A percentile compares a stretch with the other conserved stretches of the same genome.
Conservation (phyloP, 176 grass and related monocot genomes). For the Thinopyrum elongatum region DNA sequence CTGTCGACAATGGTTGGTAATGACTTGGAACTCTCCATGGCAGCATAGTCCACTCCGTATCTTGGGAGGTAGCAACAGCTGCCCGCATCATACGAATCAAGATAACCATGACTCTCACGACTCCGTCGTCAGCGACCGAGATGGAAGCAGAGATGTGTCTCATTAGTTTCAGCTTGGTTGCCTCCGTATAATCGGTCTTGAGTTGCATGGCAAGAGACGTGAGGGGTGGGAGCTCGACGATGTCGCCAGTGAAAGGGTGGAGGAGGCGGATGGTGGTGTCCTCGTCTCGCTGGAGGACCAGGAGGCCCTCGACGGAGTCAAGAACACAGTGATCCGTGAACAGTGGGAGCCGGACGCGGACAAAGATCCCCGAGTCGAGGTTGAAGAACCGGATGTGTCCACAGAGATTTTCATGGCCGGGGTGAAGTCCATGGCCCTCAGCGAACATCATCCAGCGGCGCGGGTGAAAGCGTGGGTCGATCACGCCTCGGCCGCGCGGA, state of each 20-base stretch:
- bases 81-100: background rate
- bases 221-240: background rate
- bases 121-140: background rate
- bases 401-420: background rate
- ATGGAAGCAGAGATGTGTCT: background rate
- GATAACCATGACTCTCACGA: background rate
- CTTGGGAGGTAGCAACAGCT: background rate
- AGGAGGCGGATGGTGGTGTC: slow-evolving; percentile 7
- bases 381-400: background rate
- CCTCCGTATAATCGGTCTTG: background rate
- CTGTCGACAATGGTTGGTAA: background rate
- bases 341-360: background rate
- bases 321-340: background rate
- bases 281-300: slow-evolving; percentile 1
- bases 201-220: background rate
- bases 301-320: background rate
- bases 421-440: background rate
- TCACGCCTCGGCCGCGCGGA: background rate
- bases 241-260: slow-evolving; percentile 5
- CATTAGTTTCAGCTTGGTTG: background rate
- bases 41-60: background rate
- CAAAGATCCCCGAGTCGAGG: background rate
- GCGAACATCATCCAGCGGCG: background rate
- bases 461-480: background rate
- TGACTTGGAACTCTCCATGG: background rate